Evolutionary conservation across 2,329 filamentous ascomycete species (phyloP), one percentile per base, ranked within the genome.

Genomic region (Davidsoniella eucalypti): DNA sequence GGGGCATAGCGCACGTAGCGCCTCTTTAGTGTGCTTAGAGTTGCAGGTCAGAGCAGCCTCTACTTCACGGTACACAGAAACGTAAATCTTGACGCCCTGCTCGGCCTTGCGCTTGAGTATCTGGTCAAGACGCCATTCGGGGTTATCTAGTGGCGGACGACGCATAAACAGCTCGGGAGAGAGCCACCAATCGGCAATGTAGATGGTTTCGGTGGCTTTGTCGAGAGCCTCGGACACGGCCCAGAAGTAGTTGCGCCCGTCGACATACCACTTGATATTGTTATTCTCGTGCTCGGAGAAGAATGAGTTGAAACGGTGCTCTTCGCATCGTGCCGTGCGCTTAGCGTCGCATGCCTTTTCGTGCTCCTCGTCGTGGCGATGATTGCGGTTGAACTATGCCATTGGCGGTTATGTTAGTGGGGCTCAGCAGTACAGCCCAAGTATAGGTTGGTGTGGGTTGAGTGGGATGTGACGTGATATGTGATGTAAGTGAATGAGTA

Each of bases 171-270:
- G 66, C 64, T 92, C 85, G 0, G 86, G 92, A 3, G 85, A 93
- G 12, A 96, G 69, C 92, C 92, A 96, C 92, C 90, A 98, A 61
- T 96, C 92, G 53, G 74, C 83, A 56, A 98, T 93, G 64, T 96
- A 98, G 58, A 98, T 95, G 43, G 83, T 82, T 65, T 96, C 90
- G 60, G 84, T 84, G 37, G 92, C 92, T 53, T 80, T 73, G 55
- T 96, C 88, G n/a, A 96, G 71, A 0, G 88, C 90, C 33, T 82
- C 78, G 0, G 87, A 93, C 9, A 98, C 87, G 16, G 92, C 78
- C 81, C 87, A 94, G 63, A 92, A 93, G 65, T 98, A 98, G 66
- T 96, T 84, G 54, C 87, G 74, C 2, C 87, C 92, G 61, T 96
- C 92, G 9, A 96, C 86, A 65, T 95, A 96, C 88, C 90, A 98